phyloP scores from a whole-genome alignment of 257 asterid genomes.

The Scutellaria galericulata region DNA sequence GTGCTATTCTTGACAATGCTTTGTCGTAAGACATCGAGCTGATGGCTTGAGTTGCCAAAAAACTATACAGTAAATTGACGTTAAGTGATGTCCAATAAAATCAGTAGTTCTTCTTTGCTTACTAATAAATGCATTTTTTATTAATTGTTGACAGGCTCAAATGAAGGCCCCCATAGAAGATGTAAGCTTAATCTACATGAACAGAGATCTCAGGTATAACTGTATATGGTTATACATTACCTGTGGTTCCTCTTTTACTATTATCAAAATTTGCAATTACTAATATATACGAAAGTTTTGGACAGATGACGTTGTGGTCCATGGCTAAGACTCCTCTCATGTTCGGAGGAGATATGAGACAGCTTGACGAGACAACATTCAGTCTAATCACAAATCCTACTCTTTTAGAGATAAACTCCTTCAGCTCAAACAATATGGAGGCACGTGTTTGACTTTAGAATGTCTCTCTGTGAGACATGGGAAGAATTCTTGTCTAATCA shows the following conservation, averaged over 20 bases:
- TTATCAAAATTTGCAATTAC: conserved; percentile 6
- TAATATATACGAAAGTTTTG: conserved; percentile 20
- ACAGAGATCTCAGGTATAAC: conserved; percentile 77
- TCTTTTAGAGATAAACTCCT: conserved; percentile 76
- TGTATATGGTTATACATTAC: neutral
- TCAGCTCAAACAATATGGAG: conserved; percentile 87
- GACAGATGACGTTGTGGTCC: conserved; percentile 94
- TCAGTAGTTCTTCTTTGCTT: neutral
- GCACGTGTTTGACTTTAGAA: conserved; percentile 49
- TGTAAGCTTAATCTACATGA: conserved; percentile 66
- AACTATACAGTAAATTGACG: neutral
- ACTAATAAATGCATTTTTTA: conserved; percentile 5
- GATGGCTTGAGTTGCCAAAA: too few relatives aligned
- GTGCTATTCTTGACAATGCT: too few relatives aligned
- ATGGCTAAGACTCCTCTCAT: conserved; percentile 91
- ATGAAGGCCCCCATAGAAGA: conserved; percentile 81
- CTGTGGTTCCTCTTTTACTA: conserved; percentile 15
- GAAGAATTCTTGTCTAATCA: conserved; percentile 28
- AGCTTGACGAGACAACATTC: conserved; percentile 58
- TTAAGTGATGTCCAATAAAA: neutral
- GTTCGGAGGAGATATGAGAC: conserved; percentile 97
- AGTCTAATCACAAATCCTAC: conserved; percentile 80
- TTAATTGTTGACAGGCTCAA: conserved; percentile 54
- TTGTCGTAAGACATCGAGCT: too few relatives aligned
- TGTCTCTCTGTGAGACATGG: neutral